Percentiles rank a stretch among this genome's conserved stretches.
These are phyloP conservation scores for Didymella exigua DNA, from an alignment of 2,329 filamentous ascomycete genomes.

Conservation along the genomic window DNA sequence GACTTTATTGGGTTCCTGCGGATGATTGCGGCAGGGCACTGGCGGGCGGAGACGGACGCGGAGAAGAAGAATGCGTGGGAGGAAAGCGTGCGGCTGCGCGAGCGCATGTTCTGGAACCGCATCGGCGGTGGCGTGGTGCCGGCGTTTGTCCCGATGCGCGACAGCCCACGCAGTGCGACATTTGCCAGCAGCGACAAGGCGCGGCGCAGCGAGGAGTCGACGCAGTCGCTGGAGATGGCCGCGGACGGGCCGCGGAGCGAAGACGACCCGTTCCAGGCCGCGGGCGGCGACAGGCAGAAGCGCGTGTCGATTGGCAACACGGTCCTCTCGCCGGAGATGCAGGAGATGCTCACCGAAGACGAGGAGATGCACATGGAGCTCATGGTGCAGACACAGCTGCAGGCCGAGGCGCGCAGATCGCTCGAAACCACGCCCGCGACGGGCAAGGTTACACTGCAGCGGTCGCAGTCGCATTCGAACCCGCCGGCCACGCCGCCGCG, in stretches of 20 bases:
- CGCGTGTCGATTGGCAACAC: constrained; percentile 48
- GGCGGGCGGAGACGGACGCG: constrained; percentile 81
- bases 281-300: constrained; percentile 35
- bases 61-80: constrained; percentile 92
- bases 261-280: constrained; percentile 43
- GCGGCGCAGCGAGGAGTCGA: constrained; percentile 40
- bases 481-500: constrained; percentile 24
- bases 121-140: constrained; percentile 91
- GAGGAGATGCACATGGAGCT: constrained; percentile 45
- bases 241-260: constrained; percentile 31
- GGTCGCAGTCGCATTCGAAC: constrained; percentile 36
- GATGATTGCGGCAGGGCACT: constrained; percentile 90
- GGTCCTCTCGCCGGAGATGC: constrained; percentile 30
- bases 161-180: constrained; percentile 41
- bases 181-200: constrained; percentile 32
- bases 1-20: constrained; percentile 91
- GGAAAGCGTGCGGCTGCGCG: constrained; percentile 84
- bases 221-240: constrained; percentile 20
- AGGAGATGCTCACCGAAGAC: constrained; percentile 23
- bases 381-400: constrained; percentile 45
- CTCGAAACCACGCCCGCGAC: constrained; percentile 20
- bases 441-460: constrained; percentile 21
- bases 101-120: constrained; percentile 97
- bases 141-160: constrained; percentile 50
- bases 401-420: constrained; percentile 38